These are phyloP conservation scores for Venturia asperata DNA, from an alignment of 2,329 filamentous ascomycete species.

Conservation along the genomic window DNA sequence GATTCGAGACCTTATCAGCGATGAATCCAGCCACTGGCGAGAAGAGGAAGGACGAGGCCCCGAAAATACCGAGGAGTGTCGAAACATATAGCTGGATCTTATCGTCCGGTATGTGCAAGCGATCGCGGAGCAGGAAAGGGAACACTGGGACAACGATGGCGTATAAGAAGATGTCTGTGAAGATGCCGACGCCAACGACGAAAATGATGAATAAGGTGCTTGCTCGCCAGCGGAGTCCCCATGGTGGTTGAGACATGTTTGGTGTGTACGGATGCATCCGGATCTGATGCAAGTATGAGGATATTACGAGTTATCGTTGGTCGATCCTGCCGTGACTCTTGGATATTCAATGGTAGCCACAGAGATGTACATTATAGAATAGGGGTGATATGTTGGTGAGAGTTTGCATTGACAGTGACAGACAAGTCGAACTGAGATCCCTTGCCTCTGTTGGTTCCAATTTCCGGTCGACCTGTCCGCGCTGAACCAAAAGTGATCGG, in stretches of 20 bases:
- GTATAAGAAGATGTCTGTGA: constrained; percentile 55
- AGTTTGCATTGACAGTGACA: no score
- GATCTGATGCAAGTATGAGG: not conserved
- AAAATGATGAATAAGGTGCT: constrained; percentile 52
- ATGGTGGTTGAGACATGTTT: constrained; percentile 9
- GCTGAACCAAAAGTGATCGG: not conserved
- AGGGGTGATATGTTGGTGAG: no score
- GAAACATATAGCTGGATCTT: constrained; percentile 49
- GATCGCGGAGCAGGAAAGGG: constrained; percentile 50
- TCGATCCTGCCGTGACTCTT: not conserved
- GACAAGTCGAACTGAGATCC: not conserved
- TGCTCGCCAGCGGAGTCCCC: constrained; percentile 45
- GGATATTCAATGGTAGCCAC: not conserved
- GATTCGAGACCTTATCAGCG: constrained; percentile 47
- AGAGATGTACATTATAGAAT: no score
- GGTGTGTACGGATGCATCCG: not conserved
- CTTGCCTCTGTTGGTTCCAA: not conserved
- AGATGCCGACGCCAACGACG: constrained; percentile 50
- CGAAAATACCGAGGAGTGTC: constrained; percentile 48
- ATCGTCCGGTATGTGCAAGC: constrained; percentile 41
- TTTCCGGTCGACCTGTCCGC: not conserved
- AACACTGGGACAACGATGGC: constrained; percentile 52
- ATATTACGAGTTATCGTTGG: not conserved
- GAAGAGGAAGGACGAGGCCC: constrained; percentile 45
- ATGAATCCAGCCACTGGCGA: constrained; percentile 42